Evolutionary conservation across 2,329 filamentous ascomycete species (phyloP), one percentile per base, ranked within the genome.

Genomic region (Lachnellula cervina): DNA sequence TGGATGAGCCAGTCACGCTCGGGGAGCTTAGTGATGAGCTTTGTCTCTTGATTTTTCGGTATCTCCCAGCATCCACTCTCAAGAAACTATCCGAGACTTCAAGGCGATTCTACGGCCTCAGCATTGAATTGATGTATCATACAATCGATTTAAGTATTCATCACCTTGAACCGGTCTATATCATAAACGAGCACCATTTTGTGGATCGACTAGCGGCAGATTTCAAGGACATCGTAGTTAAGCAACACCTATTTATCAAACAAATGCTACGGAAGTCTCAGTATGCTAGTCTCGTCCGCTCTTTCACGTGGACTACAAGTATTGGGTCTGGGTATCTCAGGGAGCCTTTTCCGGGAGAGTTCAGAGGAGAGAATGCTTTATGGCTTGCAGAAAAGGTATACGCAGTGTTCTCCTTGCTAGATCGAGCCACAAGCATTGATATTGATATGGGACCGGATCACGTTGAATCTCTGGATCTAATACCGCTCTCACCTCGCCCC

Each of bases 1-100:
- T 44, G n/a, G n/a, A 23, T 19, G 42, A 13, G 11, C 19, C 42
- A 44, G 4, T 17, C 11, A 17, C 19, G 19, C n/a, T 44, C 13
- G n/a, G 17, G 19, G 19, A 17, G 42, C 13, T 38, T 13, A 38
- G 48, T 32, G 25, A 50, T 8, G 48, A 50, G 48, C 48, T 50
- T n/a, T 38, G 34, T 6, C 5, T 37, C 2, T 38, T 9, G n/a
- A 50, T 38, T 14, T 19, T 38, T n/a, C 19, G 23, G 34, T 16
- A 38, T n/a, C 48, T 37, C n/a, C 34, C 48, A 7, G 17, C 32
- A 17, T 19, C 17, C 42, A 7, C n/a, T 6, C 42, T 44, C 5
- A 19, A 13, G 19, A 44, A 25, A 13, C 2, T 21, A n/a, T 44
- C 42, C 19, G 16, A 21, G 13, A 25, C 19, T 21, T 44, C 42